Base-by-base conservation (phyloP, 306 rosid genomes). In the Carpinus fangiana region DNA sequence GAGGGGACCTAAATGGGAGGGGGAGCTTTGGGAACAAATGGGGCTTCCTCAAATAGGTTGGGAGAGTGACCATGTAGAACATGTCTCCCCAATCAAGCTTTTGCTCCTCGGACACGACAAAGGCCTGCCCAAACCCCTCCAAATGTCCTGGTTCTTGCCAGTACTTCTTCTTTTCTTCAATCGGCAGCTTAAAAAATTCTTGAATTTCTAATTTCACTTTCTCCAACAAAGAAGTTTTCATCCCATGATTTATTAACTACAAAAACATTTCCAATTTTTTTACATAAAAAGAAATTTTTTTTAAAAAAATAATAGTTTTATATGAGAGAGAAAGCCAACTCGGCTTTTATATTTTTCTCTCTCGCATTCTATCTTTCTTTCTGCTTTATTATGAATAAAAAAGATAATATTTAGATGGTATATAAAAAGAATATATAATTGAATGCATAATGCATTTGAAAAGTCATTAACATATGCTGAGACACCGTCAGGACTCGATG, bases 191-290 rank as follows among this genome's bases (percentile, higher is more conserved):
- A 48, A 72, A 84, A 13, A 84, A 65, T 41, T 73, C 76, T 41
- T 72, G 36, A 47, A 84, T 60, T 38, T 78, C 81, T 41, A 64
- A 48, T 50, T 73, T 84, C 79, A 84, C 75, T 0, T 61, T 76
- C 76, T 79, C 81, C 61, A 84, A 21, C 68, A 84, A 20, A 6
- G 51, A 31, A 66, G 52, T 72, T 8, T 70, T 52, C 48, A 73
- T 64, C n/a, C 83, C 88, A 81, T 84, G 88, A 53, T 84, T 78
- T 23, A 78, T 66, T 64, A 82, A n/a, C 85, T 65, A 48, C 71
- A 17, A 57, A n/a, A 20, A 41, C 45, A 41, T 38, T 41, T 6
- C 7, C 45, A 41, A 41, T 5, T 41, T 5, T 41, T 41, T 41
- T 41, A 41, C 45, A 5, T 41, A 41, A 41, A 41, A 38, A 38